Percentiles rank a stretch among this genome's conserved stretches.
Evolutionary conservation across 2,329 filamentous ascomycete species (phyloP).

Genomic region (Botrytis porri): DNA sequence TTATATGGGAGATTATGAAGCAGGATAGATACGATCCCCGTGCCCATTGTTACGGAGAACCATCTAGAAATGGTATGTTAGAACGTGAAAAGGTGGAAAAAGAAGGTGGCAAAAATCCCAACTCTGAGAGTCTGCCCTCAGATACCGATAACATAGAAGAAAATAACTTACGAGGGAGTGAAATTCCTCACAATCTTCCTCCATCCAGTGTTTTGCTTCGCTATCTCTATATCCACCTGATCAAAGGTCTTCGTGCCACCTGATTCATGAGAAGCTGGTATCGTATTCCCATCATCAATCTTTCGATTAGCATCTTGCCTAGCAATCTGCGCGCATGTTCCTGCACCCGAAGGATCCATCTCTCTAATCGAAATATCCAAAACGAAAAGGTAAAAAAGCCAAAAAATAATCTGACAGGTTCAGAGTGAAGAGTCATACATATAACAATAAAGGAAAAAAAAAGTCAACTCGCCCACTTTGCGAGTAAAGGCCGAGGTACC

Average conservation of each 20-base stretch:
- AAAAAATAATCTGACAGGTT: neutral
- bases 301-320: neutral
- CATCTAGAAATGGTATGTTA: conserved; percentile 42
- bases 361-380: neutral
- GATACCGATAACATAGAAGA: neutral
- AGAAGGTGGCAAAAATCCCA: neutral
- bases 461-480: neutral
- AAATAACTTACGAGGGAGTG: conserved; percentile 49
- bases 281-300: neutral
- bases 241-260: neutral
- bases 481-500: neutral
- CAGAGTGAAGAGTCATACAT: neutral
- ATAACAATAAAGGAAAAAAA: neutral
- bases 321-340: conserved; percentile 2
- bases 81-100: neutral
- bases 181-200: conserved; percentile 49
- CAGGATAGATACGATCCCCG: conserved; percentile 63
- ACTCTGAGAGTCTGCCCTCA: neutral
- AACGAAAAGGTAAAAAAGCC: too few relatives aligned
- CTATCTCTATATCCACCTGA: neutral
- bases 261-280: neutral
- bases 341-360: conserved; percentile 4
- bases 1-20: conserved; percentile 62
- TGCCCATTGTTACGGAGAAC: conserved; percentile 64
- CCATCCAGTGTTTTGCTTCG: conserved; percentile 25